phyloP scores from a whole-genome alignment of 1,139 yeast genomes.

The Candida glucosophila region DNA sequence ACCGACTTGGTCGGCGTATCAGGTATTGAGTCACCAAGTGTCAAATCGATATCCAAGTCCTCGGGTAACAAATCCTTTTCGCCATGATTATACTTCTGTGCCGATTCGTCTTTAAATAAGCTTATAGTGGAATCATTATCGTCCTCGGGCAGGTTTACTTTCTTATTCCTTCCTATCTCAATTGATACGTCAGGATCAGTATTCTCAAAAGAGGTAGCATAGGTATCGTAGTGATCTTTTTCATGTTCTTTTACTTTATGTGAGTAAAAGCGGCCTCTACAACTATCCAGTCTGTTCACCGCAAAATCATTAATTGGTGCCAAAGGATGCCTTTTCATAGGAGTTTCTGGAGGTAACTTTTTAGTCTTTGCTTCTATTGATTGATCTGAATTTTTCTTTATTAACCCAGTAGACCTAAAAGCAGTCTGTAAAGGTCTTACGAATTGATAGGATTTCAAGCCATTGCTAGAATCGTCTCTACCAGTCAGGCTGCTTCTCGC shows the following conservation, averaged over 20 bases:
- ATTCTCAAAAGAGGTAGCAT: slow-evolving; percentile 4
- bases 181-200: slow-evolving; percentile 24
- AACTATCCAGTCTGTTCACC: slow-evolving; percentile 5
- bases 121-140: slow-evolving; percentile 29
- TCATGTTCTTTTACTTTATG: slow-evolving; percentile 10
- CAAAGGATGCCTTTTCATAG: slow-evolving; percentile 58
- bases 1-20: slow-evolving; percentile 39
- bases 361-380: slow-evolving; percentile 8
- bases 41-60: slow-evolving; percentile 20
- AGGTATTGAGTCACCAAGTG: slow-evolving; percentile 17
- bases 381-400: slow-evolving; percentile 56
- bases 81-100: slow-evolving; percentile 9
- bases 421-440: slow-evolving; percentile 85
- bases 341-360: slow-evolving; percentile 66
- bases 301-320: slow-evolving; percentile 12
- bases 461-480: slow-evolving; percentile 3
- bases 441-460: slow-evolving; percentile 44
- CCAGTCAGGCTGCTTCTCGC: too few species aligned
- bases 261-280: neutral
- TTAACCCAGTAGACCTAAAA: slow-evolving; percentile 65
- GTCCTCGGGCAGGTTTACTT: slow-evolving; percentile 14
- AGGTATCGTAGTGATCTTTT: slow-evolving; percentile 15
- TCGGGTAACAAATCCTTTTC: slow-evolving; percentile 6
- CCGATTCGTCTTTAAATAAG: slow-evolving; percentile 23
- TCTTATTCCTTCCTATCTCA: slow-evolving; percentile 33